Base-by-base conservation (phyloP, 2,329 filamentous ascomycete species). In the Penicillium rolfsii region DNA sequence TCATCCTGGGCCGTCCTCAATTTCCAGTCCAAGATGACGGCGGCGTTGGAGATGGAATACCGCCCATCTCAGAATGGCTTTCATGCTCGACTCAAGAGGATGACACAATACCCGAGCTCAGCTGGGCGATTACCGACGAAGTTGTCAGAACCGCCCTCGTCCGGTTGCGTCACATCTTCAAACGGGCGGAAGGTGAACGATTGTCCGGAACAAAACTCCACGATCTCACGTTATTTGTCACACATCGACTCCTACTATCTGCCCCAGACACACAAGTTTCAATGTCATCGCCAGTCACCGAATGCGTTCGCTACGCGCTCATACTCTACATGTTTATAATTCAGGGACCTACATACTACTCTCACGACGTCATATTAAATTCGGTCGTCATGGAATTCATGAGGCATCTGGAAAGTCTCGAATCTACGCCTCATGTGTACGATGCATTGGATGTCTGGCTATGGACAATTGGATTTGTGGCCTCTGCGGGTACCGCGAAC, bases 341-440 rank as follows among this genome's bases (percentile, higher is more conserved):
- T 0, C 84, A 86, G 11, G 84, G 84, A 0, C 80, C 83, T 30
- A 84, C 83, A 8, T 86, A 86, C 64, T 86, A 83, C 62, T 81
- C 83, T 1, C 84, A 86, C 61, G 75, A 72, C 0, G 74, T 73
- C 9, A 73, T 84, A 11, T 60, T 76, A 4, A 73, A 75, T 49
- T 70, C 63, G 0, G 71, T 82, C 1, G 63, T 80, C 12, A 30
- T 59, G 2, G 72, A 67, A 22, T 70, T 83, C 14, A 72, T 68
- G 24, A 33, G 59, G 1, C 62, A 76, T 28, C 69, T 83, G 5
- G 61, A 69, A 12, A 11, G 53, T 35, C 43, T 71, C 7, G 59
- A 67, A 26, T 52, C 40, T 26, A 61, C 30, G 5, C 19, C 53
- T 1, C 48, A 55, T 3, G 24, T 62, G 0, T 55, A 69, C 22